These are phyloP conservation scores for Vigna nakashimae DNA, from an alignment of 306 rosid genomes.

Conservation along the genomic window DNA sequence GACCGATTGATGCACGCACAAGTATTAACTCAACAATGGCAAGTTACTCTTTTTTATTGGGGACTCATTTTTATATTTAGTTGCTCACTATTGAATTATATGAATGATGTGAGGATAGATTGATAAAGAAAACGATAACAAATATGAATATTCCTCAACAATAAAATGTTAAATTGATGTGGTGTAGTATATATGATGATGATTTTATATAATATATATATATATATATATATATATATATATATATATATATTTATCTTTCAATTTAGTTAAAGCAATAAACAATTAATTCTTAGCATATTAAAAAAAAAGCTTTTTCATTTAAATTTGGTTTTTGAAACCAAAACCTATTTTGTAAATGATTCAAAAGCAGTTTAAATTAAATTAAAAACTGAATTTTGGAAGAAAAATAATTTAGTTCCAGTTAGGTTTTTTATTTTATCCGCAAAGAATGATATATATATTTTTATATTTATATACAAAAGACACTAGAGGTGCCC, in stretches of 20 bases:
- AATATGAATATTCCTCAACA: background rate
- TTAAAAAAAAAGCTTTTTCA: no score
- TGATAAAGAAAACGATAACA: background rate
- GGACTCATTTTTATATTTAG: conserved; percentile 26
- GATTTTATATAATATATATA: background rate
- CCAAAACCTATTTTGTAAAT: no score
- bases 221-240: no score
- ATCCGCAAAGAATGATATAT: no score
- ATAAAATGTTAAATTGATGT: background rate
- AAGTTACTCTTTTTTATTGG: conserved; percentile 45
- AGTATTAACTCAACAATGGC: conserved; percentile 89
- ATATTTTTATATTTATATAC: no score
- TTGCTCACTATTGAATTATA: conserved; percentile 23
- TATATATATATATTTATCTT: background rate
- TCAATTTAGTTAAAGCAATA: background rate
- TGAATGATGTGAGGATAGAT: background rate
- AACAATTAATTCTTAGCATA: background rate
- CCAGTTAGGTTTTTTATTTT: no score
- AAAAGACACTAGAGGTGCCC: no score
- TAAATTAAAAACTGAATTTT: no score
- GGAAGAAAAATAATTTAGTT: no score
- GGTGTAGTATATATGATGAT: background rate
- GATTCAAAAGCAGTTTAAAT: no score
- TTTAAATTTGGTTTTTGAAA: no score
- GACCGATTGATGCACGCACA: conserved; percentile 80